Evolutionary conservation across 2,329 filamentous ascomycete genomes (phyloP), one percentile per base, ranked within the genome.

Genomic region (Fusarium metavorans): DNA sequence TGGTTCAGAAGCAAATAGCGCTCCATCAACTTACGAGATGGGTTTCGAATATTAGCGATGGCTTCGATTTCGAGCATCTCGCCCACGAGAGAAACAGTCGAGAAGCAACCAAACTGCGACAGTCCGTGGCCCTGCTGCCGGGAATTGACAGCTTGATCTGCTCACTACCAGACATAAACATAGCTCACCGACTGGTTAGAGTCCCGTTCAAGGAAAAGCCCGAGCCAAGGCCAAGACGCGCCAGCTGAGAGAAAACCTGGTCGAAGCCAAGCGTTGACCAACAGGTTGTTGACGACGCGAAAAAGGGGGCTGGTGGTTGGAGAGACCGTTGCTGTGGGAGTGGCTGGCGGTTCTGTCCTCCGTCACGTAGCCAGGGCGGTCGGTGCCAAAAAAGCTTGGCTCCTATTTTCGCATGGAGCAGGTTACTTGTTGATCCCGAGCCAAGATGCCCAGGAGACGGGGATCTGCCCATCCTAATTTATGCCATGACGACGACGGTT

Each of bases 381-480:
- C 27, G 25, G 30, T 58, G 58, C 43, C 58, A 63, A 61, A 54
- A 54, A 54, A 32, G 50, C 50, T 41, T 69, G 57, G 30, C 41
- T 61, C 57, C 27, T 58, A 37, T 37, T 52, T 30, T 41, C 35
- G 23, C 32, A 56, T 62, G 30, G 41, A 70, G 58, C 41, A 39
- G 43, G 43, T 16, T 43, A 18, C 18, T 14, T 56, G 62, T 39
- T 69, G 66, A 70, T 70, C 63, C n/a, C 23, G 27, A 66, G 60
- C 20, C 50, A 20, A 34, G 50, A 54, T 48, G 54, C 35, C 63
- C 5, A 70, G 25, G 45, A 62, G 58, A 73, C 62, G 69, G 72
- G 69, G 72, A 73, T 73, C 56, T 65, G 66, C 43, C 64, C 50
- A 75, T 73, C 72, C 48, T 65, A 75, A 75, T 75, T 75, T 75